Base-by-base conservation (phyloP, 2,329 filamentous ascomycete species). In the Mollisiaceae sp. region DNA sequence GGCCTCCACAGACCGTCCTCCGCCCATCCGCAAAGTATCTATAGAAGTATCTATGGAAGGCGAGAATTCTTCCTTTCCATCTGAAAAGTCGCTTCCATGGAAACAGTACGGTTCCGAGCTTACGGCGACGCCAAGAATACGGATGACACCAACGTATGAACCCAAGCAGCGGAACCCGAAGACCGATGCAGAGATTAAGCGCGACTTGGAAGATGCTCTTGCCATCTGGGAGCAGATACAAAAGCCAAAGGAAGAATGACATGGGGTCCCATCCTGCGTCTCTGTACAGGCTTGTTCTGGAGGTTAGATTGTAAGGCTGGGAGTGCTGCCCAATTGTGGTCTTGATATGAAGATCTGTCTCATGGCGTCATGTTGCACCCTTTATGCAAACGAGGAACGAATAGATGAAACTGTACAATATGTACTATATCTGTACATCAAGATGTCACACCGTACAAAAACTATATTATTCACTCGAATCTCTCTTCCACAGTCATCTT, bases 141-240 rank as follows among this genome's bases (percentile, higher is more conserved):
- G 45, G 22, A 8, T 8, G 20, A 18, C 15, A 41, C 38, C 11
- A 2, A 50, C 45, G n/a, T 20, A 50, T 20, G 45, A 14, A 50
- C n/a, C 8, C 20, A 50, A 14, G n/a, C 4, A 22, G 4, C 24
- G 22, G 2, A 54, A 32, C 4, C 50, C 50, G 32, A 27, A 18
- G 11, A 32, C 50, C 4, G 50, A 54, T 35, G 24, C 22, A 54
- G 50, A 54, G 24, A 54, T 54, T 20, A 38, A 43, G 20, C 43
- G 47, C 2, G n/a, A 41, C 3, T 43, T 61, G 8, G 12, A 52
- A 22, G 52, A 47, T 20, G 52, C 59, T 22, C 39, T 58, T 2
- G 9, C 56, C 15, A 55, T 36, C 9, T 59, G 50, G 50, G 24
- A 54, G 50, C 50, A 35, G 24, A 54, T 54, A 18, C 32, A 35